phyloP scores from a whole-genome alignment of 2,329 filamentous ascomycete genomes.

The Pyricularia grisea region DNA sequence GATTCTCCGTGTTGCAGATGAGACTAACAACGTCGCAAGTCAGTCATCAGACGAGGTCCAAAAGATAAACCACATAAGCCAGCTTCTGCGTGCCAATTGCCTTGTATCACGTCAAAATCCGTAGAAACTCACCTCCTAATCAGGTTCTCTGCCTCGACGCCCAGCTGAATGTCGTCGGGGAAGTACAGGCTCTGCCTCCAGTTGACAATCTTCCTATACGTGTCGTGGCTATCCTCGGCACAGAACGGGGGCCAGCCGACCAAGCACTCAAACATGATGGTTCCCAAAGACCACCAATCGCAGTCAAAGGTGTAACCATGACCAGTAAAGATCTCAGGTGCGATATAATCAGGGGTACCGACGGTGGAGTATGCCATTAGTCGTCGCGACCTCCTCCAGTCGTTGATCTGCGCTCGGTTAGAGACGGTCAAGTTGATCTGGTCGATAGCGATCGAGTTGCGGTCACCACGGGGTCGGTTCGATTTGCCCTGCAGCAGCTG shows the following conservation, averaged over 20 bases:
- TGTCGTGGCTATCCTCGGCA: slow-evolving; percentile 93
- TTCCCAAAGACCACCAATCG: slow-evolving; percentile 98
- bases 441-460: slow-evolving; percentile 91
- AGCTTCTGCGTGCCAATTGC: no score
- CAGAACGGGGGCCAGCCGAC: slow-evolving; percentile 99
- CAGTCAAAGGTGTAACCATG: slow-evolving; percentile 95
- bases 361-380: slow-evolving; percentile 98
- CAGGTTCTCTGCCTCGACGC: slow-evolving; percentile 80
- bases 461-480: slow-evolving; percentile 59
- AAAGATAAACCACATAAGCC: no score
- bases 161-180: slow-evolving; percentile 86
- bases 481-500: slow-evolving; percentile 79
- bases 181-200: slow-evolving; percentile 96
- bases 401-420: slow-evolving; percentile 96
- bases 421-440: slow-evolving; percentile 97
- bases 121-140: slow-evolving; percentile 69
- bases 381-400: slow-evolving; percentile 91
- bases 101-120: no score
- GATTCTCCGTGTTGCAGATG: slow-evolving; percentile 88
- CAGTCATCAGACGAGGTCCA: not conserved
- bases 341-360: slow-evolving; percentile 96
- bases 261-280: slow-evolving; percentile 99
- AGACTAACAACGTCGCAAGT: slow-evolving; percentile 48
- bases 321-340: slow-evolving; percentile 94
- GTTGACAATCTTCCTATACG: slow-evolving; percentile 98